Percentiles rank a stretch among this genome's conserved stretches.
Evolutionary conservation across 257 asterid genomes (phyloP).

Genomic region (Gentiana dahurica): DNA sequence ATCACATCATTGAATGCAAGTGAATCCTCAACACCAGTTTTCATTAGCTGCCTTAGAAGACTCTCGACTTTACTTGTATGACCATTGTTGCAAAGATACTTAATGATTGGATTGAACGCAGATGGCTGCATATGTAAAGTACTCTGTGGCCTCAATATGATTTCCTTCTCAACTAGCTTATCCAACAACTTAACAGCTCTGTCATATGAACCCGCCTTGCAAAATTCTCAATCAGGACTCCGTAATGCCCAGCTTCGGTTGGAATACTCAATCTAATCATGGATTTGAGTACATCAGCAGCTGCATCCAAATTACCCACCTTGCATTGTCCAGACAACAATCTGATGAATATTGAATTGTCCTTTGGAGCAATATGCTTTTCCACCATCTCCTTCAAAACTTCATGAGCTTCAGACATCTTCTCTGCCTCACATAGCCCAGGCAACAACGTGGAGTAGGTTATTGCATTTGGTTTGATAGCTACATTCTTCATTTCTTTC

Average conservation of each 20-base stretch:
- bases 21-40: conserved; percentile 77
- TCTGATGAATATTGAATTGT: conserved; percentile 45
- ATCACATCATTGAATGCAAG: conserved; percentile 51
- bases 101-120: conserved; percentile 64
- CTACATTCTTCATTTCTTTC: conserved; percentile 71
- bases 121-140: conserved; percentile 60
- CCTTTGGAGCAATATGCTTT: conserved; percentile 49
- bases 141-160: conserved; percentile 52
- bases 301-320: conserved; percentile 69
- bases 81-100: conserved; percentile 70
- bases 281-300: conserved; percentile 62
- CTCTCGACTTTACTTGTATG: conserved; percentile 75
- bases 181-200: conserved; percentile 60
- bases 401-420: conserved; percentile 56
- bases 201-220: conserved; percentile 61
- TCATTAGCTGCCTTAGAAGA: conserved; percentile 79
- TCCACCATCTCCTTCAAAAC: conserved; percentile 73
- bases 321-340: conserved; percentile 64
- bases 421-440: conserved; percentile 71
- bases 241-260: conserved; percentile 89
- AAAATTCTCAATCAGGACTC: conserved; percentile 73
- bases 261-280: conserved; percentile 77
- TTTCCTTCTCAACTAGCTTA: conserved; percentile 74
- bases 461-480: conserved; percentile 59
- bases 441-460: conserved; percentile 78